A percentile compares a stretch with the other conserved stretches of the same genome.
These are phyloP conservation scores for Silene coronaria DNA, from an alignment of 179 eudicot species.

Conservation along the genomic window DNA sequence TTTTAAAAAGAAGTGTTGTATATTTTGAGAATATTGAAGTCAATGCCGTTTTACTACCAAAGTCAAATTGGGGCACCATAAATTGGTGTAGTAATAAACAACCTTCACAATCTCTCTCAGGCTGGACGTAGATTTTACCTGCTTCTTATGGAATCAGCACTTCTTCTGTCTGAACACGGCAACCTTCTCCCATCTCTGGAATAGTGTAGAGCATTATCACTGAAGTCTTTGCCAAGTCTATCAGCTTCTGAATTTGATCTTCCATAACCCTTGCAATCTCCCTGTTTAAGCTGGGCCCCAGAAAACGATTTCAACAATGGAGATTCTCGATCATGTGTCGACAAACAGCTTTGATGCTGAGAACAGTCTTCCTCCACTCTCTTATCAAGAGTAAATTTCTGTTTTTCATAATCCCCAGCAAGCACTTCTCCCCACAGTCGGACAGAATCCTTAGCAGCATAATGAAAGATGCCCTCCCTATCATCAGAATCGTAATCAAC, in stretches of 20 bases:
- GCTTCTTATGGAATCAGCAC: constrained; percentile 21
- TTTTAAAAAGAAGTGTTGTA: not conserved
- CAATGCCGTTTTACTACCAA: not conserved
- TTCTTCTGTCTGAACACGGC: constrained; percentile 27
- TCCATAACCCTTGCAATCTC: constrained; percentile 16
- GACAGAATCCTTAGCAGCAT: constrained; percentile 30
- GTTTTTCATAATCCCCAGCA: constrained; percentile 18
- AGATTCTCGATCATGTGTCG: constrained; percentile 15
- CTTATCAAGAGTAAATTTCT: not conserved
- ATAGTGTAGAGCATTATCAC: constrained; percentile 19
- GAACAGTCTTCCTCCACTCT: constrained; percentile 1
- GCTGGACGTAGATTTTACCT: constrained; percentile 28
- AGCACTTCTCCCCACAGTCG: constrained; percentile 20
- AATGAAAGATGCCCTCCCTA: constrained; percentile 35
- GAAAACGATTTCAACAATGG: constrained; percentile 9
- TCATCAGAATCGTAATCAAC: constrained; percentile 59
- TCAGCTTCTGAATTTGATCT: constrained; percentile 36
- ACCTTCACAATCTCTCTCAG: too few species aligned
- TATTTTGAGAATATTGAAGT: not conserved
- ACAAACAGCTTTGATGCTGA: constrained; percentile 8
- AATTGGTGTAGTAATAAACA: too few species aligned
- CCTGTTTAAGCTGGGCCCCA: constrained; percentile 6
- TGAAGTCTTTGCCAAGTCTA: constrained; percentile 23
- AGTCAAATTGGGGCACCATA: not conserved
- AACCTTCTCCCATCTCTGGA: constrained; percentile 30